A percentile compares a stretch with the other conserved stretches of the same genome.
phyloP scores from a whole-genome alignment of 73 alveolate genomes.

The Paramecium tetraurelia region DNA sequence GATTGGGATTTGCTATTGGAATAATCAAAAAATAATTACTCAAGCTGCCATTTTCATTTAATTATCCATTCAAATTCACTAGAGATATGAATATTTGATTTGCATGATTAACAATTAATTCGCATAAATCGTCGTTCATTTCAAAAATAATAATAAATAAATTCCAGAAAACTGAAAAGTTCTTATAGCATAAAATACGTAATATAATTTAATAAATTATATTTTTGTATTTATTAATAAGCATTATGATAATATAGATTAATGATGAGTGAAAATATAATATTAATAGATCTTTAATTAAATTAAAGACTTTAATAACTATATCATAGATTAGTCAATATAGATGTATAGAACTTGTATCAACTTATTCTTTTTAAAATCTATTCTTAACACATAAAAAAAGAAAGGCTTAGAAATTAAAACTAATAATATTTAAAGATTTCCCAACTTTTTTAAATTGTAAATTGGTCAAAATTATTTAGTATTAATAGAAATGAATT shows the following conservation, averaged over 20 bases:
- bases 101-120: background rate
- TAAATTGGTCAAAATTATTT: no score
- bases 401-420: no score
- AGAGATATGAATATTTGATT: background rate
- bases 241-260: background rate
- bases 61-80: background rate
- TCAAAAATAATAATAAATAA: background rate
- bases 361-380: no score
- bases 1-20: background rate
- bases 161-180: background rate
- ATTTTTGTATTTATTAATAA: background rate
- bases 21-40: background rate
- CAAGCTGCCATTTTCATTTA: background rate
- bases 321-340: no score
- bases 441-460: no score
- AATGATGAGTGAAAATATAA: background rate
- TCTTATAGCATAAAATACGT: background rate
- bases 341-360: no score
- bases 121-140: constrained; percentile 13
- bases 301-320: no score
- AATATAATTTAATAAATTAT: background rate
- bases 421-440: no score
- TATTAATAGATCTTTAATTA: no score
- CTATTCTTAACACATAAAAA: no score
- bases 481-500: background rate